These are phyloP conservation scores for Lipomyces starkeyi DNA, from an alignment of 805 yeast species.

Conservation along the genomic window DNA sequence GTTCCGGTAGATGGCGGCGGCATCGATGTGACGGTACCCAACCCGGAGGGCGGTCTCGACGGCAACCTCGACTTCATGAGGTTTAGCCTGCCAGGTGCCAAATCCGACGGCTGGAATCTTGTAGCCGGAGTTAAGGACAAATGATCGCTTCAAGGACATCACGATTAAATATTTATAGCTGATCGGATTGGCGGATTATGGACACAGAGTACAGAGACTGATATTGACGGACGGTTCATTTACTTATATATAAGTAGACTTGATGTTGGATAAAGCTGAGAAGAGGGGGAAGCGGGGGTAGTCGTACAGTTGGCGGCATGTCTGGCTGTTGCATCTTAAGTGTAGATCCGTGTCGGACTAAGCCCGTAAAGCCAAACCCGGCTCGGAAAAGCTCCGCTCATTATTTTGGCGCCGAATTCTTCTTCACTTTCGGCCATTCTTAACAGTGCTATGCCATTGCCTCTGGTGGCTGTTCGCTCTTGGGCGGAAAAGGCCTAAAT, in stretches of 20 bases:
- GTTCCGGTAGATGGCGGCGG: constrained; percentile 72
- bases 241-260: background rate
- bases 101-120: constrained; percentile 71
- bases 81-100: constrained; percentile 66
- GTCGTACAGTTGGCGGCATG: no score
- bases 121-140: constrained; percentile 62
- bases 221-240: background rate
- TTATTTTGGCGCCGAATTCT: no score
- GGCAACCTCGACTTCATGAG: constrained; percentile 56
- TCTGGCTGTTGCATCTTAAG: no score
- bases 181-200: background rate
- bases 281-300: no score
- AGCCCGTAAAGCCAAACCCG: no score
- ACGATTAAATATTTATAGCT: background rate
- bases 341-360: no score
- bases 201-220: background rate
- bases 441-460: no score
- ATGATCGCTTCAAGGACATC: constrained; percentile 27
- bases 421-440: no score
- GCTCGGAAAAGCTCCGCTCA: no score
- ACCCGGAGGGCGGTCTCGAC: constrained; percentile 65
- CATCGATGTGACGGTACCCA: constrained; percentile 77
- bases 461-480: no score
- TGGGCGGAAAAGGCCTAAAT: no score
- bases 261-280: no score